Evolutionary conservation across 2,329 filamentous ascomycete species (phyloP), one percentile per base, ranked within the genome.

Genomic region (Nannizzia gypsea): DNA sequence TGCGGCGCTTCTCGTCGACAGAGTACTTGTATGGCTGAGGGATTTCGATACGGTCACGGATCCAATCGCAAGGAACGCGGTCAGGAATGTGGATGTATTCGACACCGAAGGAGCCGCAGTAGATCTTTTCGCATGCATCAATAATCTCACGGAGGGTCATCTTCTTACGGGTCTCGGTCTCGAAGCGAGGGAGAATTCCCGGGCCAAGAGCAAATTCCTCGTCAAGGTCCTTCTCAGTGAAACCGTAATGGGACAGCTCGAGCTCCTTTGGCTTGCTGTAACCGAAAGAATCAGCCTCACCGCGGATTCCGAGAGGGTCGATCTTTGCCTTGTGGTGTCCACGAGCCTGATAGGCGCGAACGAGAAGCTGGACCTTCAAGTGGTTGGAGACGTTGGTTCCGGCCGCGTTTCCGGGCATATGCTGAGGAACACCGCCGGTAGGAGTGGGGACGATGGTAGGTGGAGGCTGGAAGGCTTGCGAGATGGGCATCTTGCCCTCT

Each of bases 61-160:
- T 85, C 93, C 93, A 99, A 77, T 99, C 93, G 79, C 93, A 99
- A 76, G 96, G 93, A 72, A 92, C 89, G 70, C 93, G 84, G 74
- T 99, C 92, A 61, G 93, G 92, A 65, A 99, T 99, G 77, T 99
- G 93, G 72, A 99, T 97, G 77, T 96, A 99, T 76, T 99, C 93
- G 61, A 96, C 84, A 74, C 93, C 92, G 72, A 95, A 96, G n/a
- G 90, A 90, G 66, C 93, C 91, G 72, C 90, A 95, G 81, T 99
- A 99, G 70, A 96, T 89, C 73, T 85, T 87, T 78, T 99, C 93
- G 77, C 93, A 99, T 63, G 90, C 85, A 57, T 81, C 87, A 67
- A 99, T 85, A 69, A 99, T 99, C 70, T 99, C 92, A 64, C 91
- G 85, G 66, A 99, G 82, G 24, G 88, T 95, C 93, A 99, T 97